A percentile compares a stretch with the other conserved stretches of the same genome.
Conservation (phyloP, 1,284 basidiomycete species). For the Cryptococcus sp. region DNA sequence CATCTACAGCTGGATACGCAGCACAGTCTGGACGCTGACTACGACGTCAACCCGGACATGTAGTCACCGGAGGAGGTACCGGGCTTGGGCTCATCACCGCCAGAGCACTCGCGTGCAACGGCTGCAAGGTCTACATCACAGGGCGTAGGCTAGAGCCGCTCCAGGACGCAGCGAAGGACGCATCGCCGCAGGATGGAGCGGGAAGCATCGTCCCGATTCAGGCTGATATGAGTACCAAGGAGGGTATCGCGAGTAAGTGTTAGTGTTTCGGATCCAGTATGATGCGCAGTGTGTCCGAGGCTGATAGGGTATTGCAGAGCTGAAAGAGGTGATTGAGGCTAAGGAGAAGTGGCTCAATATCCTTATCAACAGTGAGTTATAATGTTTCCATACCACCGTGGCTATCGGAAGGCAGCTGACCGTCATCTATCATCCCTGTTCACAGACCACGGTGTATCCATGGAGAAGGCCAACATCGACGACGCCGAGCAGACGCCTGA, state of each 20-base stretch:
- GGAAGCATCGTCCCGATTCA: conserved; percentile 40
- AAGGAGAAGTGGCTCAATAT: conserved; percentile 42
- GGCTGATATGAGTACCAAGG: conserved; percentile 43
- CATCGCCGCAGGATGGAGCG: conserved; percentile 18
- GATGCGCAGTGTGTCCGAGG: not conserved
- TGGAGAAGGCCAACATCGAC: conserved; percentile 28
- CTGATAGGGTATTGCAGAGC: conserved; percentile 21
- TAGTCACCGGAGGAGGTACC: conserved; percentile 46
- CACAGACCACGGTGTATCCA: conserved; percentile 45
- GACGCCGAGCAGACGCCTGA: conserved; percentile 42
- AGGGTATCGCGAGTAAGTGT: conserved; percentile 39
- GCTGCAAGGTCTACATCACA: conserved; percentile 45
- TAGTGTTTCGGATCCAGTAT: not conserved
- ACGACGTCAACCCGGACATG: not conserved
- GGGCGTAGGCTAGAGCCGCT: conserved; percentile 42
- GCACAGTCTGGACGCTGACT: not conserved
- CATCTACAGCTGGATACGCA: too few species aligned
- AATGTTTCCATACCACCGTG: not conserved
- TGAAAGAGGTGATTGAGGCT: conserved; percentile 26
- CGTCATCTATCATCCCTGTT: not conserved
- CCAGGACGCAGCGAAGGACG: conserved; percentile 31
- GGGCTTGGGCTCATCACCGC: conserved; percentile 46
- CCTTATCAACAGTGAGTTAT: conserved; percentile 37
- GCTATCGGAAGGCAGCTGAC: too few species aligned
- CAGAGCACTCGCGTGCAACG: conserved; percentile 41